phyloP scores from a whole-genome alignment of 1,284 basidiomycete genomes.

The Pterulicium gracile region DNA sequence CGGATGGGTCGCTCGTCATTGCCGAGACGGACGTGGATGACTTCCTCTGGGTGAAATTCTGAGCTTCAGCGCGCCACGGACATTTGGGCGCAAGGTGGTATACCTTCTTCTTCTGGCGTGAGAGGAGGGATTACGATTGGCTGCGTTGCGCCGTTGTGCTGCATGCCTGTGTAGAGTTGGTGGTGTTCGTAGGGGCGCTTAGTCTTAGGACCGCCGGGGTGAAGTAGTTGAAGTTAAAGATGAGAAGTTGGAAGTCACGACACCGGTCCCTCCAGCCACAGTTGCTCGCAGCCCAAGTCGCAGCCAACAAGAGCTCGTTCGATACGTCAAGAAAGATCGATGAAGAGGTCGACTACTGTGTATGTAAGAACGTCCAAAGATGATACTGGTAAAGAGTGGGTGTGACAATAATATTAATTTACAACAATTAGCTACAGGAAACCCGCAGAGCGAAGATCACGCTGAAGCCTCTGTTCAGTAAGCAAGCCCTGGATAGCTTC shows the following conservation, averaged over 20 bases:
- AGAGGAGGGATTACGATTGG: slow-evolving; percentile 28
- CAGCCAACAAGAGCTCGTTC: no score
- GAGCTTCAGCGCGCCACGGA: slow-evolving; percentile 12
- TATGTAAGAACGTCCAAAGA: no score
- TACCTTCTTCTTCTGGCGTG: slow-evolving; percentile 61
- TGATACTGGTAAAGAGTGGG: no score
- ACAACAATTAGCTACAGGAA: slow-evolving; percentile 29
- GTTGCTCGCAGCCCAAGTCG: no score
- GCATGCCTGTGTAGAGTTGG: neutral
- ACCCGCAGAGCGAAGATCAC: slow-evolving; percentile 55
- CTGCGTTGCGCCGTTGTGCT: neutral
- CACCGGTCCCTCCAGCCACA: no score
- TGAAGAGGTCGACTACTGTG: no score
- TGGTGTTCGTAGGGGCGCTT: no score
- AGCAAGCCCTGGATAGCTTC: slow-evolving; percentile 36
- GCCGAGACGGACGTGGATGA: slow-evolving; percentile 67
- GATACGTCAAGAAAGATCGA: no score
- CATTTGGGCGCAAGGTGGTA: slow-evolving; percentile 4
- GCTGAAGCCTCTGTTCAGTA: slow-evolving; percentile 45
- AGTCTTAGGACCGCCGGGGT: no score
- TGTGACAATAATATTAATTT: no score
- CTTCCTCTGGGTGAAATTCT: slow-evolving; percentile 40
- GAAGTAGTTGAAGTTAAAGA: no score
- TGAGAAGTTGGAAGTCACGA: neutral
- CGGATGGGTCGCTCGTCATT: slow-evolving; percentile 66